A percentile compares a stretch with the other conserved stretches of the same genome.
phyloP scores from a whole-genome alignment of 176 grass and related monocot genomes.

The Rhynchospora pubera region DNA sequence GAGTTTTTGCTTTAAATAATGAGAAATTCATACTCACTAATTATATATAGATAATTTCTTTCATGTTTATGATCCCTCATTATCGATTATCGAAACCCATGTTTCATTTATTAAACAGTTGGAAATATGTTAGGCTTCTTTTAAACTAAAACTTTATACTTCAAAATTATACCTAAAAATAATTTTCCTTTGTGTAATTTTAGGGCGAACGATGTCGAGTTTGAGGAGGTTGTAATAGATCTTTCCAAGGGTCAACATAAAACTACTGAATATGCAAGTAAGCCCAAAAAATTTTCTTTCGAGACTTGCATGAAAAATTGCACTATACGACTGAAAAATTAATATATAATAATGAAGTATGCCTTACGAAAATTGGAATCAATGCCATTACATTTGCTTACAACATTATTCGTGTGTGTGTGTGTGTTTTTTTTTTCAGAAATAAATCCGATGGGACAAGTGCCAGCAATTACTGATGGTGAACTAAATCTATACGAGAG shows the following conservation, averaged over 20 bases:
- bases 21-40: too few relatives aligned
- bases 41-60: neutral
- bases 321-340: neutral
- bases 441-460: constrained; percentile 71
- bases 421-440: constrained; percentile 37
- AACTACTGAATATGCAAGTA: constrained; percentile 42
- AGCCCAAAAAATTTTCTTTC: neutral
- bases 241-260: constrained; percentile 41
- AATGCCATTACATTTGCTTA: neutral
- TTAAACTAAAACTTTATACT: neutral
- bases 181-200: neutral
- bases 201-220: constrained; percentile 50
- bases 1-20: too few relatives aligned
- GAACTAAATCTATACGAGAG: constrained; percentile 67
- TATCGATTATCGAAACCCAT: neutral
- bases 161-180: neutral
- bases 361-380: too few relatives aligned
- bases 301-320: neutral
- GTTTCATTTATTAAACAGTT: neutral
- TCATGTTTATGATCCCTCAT: neutral
- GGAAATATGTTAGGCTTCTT: neutral
- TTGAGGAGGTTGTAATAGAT: constrained; percentile 58
- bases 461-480: constrained; percentile 62
- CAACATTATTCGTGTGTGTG: neutral
- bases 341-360: neutral